Conservation (phyloP, 805 yeast species). For the Geotrichum ghanense region DNA sequence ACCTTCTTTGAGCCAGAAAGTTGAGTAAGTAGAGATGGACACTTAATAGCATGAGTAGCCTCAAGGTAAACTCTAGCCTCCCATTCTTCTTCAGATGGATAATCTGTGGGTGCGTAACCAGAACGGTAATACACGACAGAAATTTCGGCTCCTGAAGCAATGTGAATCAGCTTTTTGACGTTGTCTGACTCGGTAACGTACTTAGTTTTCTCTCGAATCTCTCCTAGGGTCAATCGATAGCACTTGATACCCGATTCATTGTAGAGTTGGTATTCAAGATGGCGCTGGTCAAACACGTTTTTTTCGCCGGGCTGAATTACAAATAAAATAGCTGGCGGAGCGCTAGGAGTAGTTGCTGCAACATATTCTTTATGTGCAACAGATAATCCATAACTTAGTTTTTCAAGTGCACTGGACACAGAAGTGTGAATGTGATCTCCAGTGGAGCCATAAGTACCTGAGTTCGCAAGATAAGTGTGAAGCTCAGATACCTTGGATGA, state of each 20-base stretch:
- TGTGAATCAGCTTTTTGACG: conserved; percentile 31
- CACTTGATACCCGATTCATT: conserved; percentile 45
- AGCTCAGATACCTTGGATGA: conserved; percentile 68
- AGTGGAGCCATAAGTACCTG: conserved; percentile 23
- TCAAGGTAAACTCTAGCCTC: conserved; percentile 63
- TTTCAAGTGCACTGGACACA: conserved; percentile 48
- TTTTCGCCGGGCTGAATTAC: conserved; percentile 79
- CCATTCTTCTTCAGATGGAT: conserved; percentile 60
- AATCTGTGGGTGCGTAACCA: conserved; percentile 82
- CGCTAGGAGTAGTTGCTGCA: background rate
- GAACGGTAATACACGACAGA: conserved; percentile 85
- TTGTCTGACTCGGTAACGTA: conserved; percentile 2
- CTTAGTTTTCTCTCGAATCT: conserved; percentile 20
- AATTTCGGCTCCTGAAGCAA: conserved; percentile 52
- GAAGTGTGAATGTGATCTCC: conserved; percentile 38
- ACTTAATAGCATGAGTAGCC: conserved; percentile 69
- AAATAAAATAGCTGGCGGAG: conserved; percentile 42
- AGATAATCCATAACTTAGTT: conserved; percentile 59
- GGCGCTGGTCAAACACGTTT: conserved; percentile 86
- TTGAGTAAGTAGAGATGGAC: conserved; percentile 84
- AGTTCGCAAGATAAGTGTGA: conserved; percentile 47
- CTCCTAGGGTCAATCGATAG: conserved; percentile 56
- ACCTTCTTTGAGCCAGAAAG: conserved; percentile 88
- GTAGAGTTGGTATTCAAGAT: conserved; percentile 61
- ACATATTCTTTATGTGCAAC: conserved; percentile 50